Evolutionary conservation across 2,329 filamentous ascomycete genomes (phyloP).

Genomic region (Fusarium nygamai): DNA sequence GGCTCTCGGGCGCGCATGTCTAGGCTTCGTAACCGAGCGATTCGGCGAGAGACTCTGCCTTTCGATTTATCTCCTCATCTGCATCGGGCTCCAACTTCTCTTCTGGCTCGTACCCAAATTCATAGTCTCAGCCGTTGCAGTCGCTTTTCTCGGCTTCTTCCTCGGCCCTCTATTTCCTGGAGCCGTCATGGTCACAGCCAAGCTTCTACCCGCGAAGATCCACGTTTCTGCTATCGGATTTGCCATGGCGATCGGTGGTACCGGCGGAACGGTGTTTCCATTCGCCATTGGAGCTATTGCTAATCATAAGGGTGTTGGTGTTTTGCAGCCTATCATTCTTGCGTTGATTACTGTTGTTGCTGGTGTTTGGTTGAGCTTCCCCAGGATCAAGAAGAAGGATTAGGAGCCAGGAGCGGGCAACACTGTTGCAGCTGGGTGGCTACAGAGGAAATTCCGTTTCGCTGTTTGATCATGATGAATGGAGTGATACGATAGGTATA

Average conservation of each 20-base stretch:
- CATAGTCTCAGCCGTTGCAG: slow-evolving; percentile 65
- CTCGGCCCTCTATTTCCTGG: slow-evolving; percentile 79
- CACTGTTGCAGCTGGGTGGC: fast-evolving
- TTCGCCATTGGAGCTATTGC: slow-evolving; percentile 72
- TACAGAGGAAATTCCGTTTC: no score
- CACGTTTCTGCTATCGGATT: slow-evolving; percentile 81
- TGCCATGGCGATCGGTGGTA: slow-evolving; percentile 76
- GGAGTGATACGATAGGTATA: no score
- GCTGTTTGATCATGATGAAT: fast-evolving
- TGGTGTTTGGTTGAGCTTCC: slow-evolving; percentile 51
- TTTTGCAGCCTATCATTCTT: slow-evolving; percentile 62
- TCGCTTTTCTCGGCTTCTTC: slow-evolving; percentile 77
- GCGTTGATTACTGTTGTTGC: slow-evolving; percentile 52
- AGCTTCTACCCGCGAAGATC: slow-evolving; percentile 73
- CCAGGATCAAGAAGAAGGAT: slow-evolving; percentile 48
- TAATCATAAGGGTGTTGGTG: slow-evolving; percentile 56
- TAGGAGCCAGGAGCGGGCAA: neutral
- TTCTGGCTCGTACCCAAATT: slow-evolving; percentile 70
- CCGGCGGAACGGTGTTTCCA: slow-evolving; percentile 71
- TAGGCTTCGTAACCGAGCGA: slow-evolving; percentile 76
- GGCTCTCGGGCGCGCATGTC: slow-evolving; percentile 71
- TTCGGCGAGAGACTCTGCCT: slow-evolving; percentile 72
- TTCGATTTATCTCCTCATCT: slow-evolving; percentile 67
- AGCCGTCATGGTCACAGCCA: slow-evolving; percentile 75
- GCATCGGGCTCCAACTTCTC: slow-evolving; percentile 71